Evolutionary conservation across 1,284 basidiomycete species (phyloP).

Genomic region (Inonotus hispidus): DNA sequence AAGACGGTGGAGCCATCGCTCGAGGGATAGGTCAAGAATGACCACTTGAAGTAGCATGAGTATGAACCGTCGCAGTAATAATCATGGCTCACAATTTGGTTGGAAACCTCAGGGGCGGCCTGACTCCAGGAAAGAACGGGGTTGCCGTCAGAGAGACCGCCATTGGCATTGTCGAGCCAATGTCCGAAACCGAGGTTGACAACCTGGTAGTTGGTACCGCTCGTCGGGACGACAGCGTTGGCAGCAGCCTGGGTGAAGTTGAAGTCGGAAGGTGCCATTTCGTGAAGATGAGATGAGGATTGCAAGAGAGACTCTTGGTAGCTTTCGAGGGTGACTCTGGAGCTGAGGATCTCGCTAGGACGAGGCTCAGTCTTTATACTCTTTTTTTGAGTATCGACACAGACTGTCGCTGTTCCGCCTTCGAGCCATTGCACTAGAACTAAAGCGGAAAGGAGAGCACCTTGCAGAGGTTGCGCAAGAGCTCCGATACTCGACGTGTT

Average conservation of each 20-base stretch:
- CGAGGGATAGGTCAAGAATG: constrained; percentile 11
- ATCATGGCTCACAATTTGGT: not conserved
- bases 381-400: not conserved
- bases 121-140: constrained; percentile 9
- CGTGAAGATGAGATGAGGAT: not conserved
- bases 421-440: not conserved
- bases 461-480: not conserved
- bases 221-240: constrained; percentile 3
- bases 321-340: constrained; percentile 4
- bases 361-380: not conserved
- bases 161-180: constrained; percentile 12
- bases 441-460: not conserved
- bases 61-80: not conserved
- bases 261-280: not conserved
- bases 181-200: constrained; percentile 11
- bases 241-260: constrained; percentile 10
- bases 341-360: not conserved
- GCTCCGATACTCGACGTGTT: not conserved
- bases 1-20: constrained; percentile 6
- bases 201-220: constrained; percentile 11
- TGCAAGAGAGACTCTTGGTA: not conserved
- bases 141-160: constrained; percentile 7
- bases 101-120: not conserved
- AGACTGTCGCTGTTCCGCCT: no score
- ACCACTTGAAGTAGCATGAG: constrained; percentile 7